These are phyloP conservation scores for Lentinula detonsa DNA, from an alignment of 768 basidiomycete genomes.

Conservation along the genomic window DNA sequence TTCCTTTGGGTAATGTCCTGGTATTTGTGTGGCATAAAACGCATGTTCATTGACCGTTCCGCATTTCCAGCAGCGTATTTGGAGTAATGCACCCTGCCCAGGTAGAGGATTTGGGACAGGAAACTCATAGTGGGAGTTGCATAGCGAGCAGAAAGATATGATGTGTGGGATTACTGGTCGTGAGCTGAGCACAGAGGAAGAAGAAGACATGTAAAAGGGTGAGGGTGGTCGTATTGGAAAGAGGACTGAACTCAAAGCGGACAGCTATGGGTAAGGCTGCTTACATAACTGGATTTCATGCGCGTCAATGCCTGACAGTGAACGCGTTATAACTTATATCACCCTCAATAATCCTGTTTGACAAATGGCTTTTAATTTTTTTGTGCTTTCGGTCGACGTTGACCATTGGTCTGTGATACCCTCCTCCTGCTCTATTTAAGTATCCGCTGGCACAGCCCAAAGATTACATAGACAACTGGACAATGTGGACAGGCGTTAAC, in stretches of 20 bases:
- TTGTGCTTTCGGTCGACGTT: too few species aligned
- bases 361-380: too few species aligned
- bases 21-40: conserved; percentile 62
- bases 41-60: conserved; percentile 51
- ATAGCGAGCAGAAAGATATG: conserved; percentile 53
- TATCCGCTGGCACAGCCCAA: too few species aligned
- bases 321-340: too few species aligned
- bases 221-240: background rate
- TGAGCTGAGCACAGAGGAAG: conserved; percentile 40
- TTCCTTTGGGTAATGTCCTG: conserved; percentile 16
- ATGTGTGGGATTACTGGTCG: conserved; percentile 65
- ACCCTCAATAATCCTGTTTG: too few species aligned
- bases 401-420: too few species aligned
- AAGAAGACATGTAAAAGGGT: background rate
- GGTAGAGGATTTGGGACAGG: conserved; percentile 55
- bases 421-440: too few species aligned
- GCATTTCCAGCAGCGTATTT: conserved; percentile 69
- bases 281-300: too few species aligned
- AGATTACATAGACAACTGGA: too few species aligned
- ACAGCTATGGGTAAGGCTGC: too few species aligned
- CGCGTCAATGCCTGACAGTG: too few species aligned
- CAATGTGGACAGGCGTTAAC: too few species aligned
- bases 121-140: conserved; percentile 58
- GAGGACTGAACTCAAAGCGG: background rate
- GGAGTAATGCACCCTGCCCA: conserved; percentile 50